These are phyloP conservation scores for Cyberlindnera galapagoensis DNA, from an alignment of 805 yeast genomes.

Conservation along the genomic window DNA sequence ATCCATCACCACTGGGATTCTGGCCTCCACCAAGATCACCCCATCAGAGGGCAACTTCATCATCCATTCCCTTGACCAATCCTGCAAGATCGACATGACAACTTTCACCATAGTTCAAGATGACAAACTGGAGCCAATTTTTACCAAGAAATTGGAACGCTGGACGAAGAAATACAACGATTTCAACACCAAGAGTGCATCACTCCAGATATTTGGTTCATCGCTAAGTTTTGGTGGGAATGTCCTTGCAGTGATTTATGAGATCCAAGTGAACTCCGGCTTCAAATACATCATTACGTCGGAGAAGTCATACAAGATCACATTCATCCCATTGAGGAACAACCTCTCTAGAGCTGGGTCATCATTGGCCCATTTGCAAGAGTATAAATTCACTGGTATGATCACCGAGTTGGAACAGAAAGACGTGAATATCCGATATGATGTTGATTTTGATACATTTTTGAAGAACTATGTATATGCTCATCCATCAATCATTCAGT, in stretches of 20 bases:
- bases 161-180: conserved; percentile 22
- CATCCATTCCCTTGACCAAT: conserved; percentile 8
- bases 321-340: conserved; percentile 14
- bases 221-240: conserved; percentile 15
- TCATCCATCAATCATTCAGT: conserved; percentile 4
- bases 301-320: conserved; percentile 13
- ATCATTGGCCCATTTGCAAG: conserved; percentile 19
- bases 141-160: conserved; percentile 10
- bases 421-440: not conserved
- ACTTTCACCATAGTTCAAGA: conserved; percentile 5
- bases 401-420: not conserved
- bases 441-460: conserved; percentile 9
- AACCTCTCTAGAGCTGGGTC: conserved; percentile 5
- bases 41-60: conserved; percentile 4
- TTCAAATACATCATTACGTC: conserved; percentile 22
- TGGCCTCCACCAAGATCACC: conserved; percentile 9
- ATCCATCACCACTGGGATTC: conserved; percentile 5
- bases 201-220: conserved; percentile 14
- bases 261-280: conserved; percentile 13
- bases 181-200: conserved; percentile 16
- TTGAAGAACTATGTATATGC: conserved; percentile 4
- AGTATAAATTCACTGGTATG: conserved; percentile 12
- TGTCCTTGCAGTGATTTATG: conserved; percentile 17
- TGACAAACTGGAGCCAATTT: conserved; percentile 9
- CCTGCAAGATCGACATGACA: conserved; percentile 4